Evolutionary conservation across 1,284 basidiomycete species (phyloP), one percentile per base, ranked within the genome.

Genomic region (Marasmius fiardii): DNA sequence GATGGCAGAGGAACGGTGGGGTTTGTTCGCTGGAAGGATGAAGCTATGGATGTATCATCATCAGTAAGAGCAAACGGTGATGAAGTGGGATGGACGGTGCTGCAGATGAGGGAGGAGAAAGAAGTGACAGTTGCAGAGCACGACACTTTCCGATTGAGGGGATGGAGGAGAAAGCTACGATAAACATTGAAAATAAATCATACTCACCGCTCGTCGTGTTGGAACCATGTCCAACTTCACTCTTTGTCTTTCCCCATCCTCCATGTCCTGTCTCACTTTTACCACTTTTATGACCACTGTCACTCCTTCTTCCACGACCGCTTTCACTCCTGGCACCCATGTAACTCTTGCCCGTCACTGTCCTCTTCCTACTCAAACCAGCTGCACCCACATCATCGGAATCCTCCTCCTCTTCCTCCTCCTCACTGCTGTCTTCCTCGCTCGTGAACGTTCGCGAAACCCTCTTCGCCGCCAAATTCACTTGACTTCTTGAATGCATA

Each of bases 171-270:
- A 41, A 41, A 5, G n/a, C 16, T n/a, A 41, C 39, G 2, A n/a
- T 5, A 28, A 45, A 24, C 7, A 21, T 14, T 20, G 44, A 20
- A 23, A 45, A 10, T 18, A 31, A 26, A n/a, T 37, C 12, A 33
- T 11, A 33, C 47, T 49, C 31, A 49, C 47, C 47, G n/a, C 28
- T 10, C 28, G 54, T 53, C 45, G 55, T 54, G 24, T 57, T 60
- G 34, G 65, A 60, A 14, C 71, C 71, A 62, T 77, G 75, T 11
- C 75, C 76, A 43, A 71, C 52, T 61, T 76, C 74, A 20, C 73
- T 75, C 52, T 72, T 70, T 12, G 73, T 71, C 47, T 69, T 66
- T 10, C 39, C 21, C 37, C 51, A 43, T 43, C 14, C 23, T 52
- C 53, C 28, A 48, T 31, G 28, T 4, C 5, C 5, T 4, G 12